phyloP scores from a whole-genome alignment of 2,329 filamentous ascomycete species.

The Rhynchosporium graminicola region DNA sequence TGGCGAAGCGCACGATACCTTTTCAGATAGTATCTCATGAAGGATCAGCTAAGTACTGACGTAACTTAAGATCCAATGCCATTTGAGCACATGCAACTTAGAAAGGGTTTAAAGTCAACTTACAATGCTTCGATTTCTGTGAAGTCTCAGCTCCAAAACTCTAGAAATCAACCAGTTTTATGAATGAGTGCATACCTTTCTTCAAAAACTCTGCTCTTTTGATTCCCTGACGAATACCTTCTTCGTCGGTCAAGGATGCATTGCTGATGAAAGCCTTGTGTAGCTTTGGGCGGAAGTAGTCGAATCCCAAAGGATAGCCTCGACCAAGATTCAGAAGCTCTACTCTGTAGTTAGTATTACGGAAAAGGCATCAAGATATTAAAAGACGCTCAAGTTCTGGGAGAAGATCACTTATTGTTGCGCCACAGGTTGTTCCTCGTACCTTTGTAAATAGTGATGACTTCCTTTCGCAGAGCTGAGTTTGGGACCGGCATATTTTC shows the following conservation, averaged over 20 bases:
- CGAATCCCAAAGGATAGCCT: conserved; percentile 83
- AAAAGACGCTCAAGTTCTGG: too few species aligned
- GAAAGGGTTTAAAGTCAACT: conserved; percentile 45
- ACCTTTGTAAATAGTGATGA: conserved; percentile 91
- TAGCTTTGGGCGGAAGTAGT: conserved; percentile 77
- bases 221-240: conserved; percentile 74
- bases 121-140: conserved; percentile 90
- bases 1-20: conserved; percentile 83
- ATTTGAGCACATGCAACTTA: too few species aligned
- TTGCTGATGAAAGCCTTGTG: conserved; percentile 85
- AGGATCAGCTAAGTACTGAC: conserved; percentile 26
- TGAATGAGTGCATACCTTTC: conserved; percentile 63
- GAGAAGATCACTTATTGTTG: too few species aligned
- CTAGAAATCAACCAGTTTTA: neutral
- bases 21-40: conserved; percentile 81
- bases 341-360: conserved; percentile 42
- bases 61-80: neutral
- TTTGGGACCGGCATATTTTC: conserved; percentile 21
- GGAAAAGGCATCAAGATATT: neutral
- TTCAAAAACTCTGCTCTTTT: conserved; percentile 82
- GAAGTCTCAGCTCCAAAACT: neutral
- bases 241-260: conserved; percentile 67
- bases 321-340: conserved; percentile 83
- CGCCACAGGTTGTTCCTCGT: conserved; percentile 5
- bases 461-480: conserved; percentile 66